A percentile compares a stretch with the other conserved stretches of the same genome.
Evolutionary conservation across 106 monocot genomes (phyloP).

Genomic region (Apostasia ramifera): DNA sequence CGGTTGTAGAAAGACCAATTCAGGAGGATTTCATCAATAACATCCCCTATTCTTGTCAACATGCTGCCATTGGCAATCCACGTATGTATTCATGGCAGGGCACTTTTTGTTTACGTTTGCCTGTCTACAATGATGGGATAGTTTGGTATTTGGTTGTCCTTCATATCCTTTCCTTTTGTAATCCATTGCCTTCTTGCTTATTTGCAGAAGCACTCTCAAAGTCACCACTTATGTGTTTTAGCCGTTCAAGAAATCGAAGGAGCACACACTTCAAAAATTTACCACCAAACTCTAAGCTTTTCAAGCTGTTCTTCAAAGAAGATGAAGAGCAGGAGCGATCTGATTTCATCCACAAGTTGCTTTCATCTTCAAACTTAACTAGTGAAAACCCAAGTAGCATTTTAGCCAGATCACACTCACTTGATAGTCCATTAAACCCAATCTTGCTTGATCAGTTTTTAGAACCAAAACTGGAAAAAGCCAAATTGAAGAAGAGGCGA

Average conservation of each 20-base stretch:
- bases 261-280: conserved; percentile 14
- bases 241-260: conserved; percentile 55
- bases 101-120: too few species aligned
- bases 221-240: conserved; percentile 58
- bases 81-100: conserved; percentile 42
- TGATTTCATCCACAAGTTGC: conserved; percentile 48
- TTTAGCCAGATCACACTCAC: conserved; percentile 45
- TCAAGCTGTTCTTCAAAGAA: conserved; percentile 12
- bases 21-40: conserved; percentile 25
- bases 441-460: conserved; percentile 47
- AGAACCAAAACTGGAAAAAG: conserved; percentile 45
- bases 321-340: conserved; percentile 41
- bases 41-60: conserved; percentile 25
- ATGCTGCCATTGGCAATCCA: conserved; percentile 13
- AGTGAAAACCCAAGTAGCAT: conserved; percentile 19
- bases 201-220: conserved; percentile 42
- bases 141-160: background rate
- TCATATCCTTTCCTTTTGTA: background rate
- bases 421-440: conserved; percentile 62
- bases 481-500: conserved; percentile 45
- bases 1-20: conserved; percentile 33
- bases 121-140: too few species aligned
- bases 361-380: conserved; percentile 51
- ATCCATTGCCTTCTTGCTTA: background rate
- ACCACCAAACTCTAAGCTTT: conserved; percentile 10